These are phyloP conservation scores for Amylostereum chailletii DNA, from an alignment of 1,284 basidiomycete genomes.

Conservation along the genomic window DNA sequence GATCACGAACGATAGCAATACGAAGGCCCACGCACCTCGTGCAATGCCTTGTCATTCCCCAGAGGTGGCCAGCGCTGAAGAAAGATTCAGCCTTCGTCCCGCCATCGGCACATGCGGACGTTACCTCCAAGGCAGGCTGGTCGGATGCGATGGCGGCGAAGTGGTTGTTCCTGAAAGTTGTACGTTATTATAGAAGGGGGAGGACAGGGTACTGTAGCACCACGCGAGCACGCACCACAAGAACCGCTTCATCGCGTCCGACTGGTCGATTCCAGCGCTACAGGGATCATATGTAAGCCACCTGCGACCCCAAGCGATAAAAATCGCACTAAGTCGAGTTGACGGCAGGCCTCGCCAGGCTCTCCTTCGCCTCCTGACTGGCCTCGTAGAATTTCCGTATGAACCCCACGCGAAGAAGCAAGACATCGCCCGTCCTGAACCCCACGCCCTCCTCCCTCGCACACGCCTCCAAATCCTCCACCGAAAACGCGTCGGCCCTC, in stretches of 20 bases:
- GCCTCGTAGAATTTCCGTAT: conserved; percentile 46
- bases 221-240: conserved; percentile 37
- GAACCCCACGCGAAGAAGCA: conserved; percentile 57
- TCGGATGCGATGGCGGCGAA: conserved; percentile 69
- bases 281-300: conserved; percentile 4
- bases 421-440: conserved; percentile 53
- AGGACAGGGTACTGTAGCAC: background rate
- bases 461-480: conserved; percentile 49
- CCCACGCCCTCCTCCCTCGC: conserved; percentile 52
- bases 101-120: background rate
- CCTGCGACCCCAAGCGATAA: background rate
- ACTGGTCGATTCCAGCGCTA: conserved; percentile 62
- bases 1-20: background rate
- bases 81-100: background rate
- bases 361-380: conserved; percentile 38
- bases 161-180: conserved; percentile 56
- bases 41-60: conserved; percentile 36
- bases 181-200: background rate
- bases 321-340: conserved; percentile 19
- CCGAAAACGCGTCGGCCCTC: conserved; percentile 47
- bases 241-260: conserved; percentile 64
- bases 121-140: conserved; percentile 60
- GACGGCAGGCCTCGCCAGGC: conserved; percentile 33
- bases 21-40: conserved; percentile 37
- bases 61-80: conserved; percentile 48